Evolutionary conservation across 305 asterid species (phyloP), one percentile per base, ranked within the genome.

Genomic region (Solanum hybrid): DNA sequence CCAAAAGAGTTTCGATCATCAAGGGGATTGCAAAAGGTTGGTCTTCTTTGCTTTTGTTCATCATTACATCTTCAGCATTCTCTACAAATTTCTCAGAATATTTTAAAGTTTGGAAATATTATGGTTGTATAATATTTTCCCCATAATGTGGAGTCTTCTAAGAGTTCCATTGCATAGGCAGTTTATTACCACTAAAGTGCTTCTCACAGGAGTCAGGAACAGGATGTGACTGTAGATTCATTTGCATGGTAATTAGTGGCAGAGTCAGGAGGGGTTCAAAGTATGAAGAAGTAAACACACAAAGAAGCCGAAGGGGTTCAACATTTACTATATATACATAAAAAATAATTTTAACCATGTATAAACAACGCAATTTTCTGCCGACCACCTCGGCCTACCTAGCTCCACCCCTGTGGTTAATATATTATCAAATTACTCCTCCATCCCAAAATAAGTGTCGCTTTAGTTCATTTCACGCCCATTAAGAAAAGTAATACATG

Each of bases 1-100:
- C 95, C 2, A 94, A 94, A 3, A 95, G 99, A 87, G 93, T 95
- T 90, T 94, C 95, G n/a, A 92, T 97, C 73, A 94, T 97, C 95
- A 94, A 72, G 75, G 99, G 99, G 32, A 97, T 97, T 87, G 99
- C 99, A 33, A 94, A 93, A 95, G 99, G 99, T 97, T 91, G 24
- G 95, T 91, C 73, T 24, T 45, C 86, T 87, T 51, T 36, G 20
- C 22, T 10, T 20, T 51, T 84, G 41, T 84, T 51, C 88, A 84
- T 51, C 75, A 29, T 51, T 84, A 32, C 88, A 84, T 51, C 76
- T 84, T 81, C 68, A 38, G 7, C 24, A 36, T 36, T 79, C 45
- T 79, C 57, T 79, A n/a, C 36, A 20, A 77, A 77, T 77, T 77
- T 77, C 41, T 32, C 41, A 32, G 27, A 32, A 32, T 77, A 33